phyloP scores from a whole-genome alignment of 148 eudicot genomes.

The Camellia sinensis region DNA sequence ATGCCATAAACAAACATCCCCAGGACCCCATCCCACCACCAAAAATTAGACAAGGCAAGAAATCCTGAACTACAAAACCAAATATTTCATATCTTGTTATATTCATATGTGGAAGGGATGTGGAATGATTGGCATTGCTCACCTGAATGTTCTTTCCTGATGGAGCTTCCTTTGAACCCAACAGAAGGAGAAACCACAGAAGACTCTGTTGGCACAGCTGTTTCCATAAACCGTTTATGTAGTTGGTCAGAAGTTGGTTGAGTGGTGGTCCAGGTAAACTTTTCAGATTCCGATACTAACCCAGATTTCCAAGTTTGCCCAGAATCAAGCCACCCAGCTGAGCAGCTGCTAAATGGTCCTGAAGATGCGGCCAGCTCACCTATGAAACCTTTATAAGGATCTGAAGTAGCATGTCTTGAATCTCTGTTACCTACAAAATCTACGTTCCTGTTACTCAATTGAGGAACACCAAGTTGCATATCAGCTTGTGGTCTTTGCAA shows the following conservation, averaged over 20 bases:
- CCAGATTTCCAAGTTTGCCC: conserved; percentile 12
- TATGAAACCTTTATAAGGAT: conserved; percentile 12
- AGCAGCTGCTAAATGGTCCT: conserved; percentile 17
- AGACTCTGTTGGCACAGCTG: conserved; percentile 7
- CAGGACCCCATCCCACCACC: background rate
- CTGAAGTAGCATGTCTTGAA: conserved; percentile 13
- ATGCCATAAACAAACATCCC: background rate
- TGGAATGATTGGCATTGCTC: conserved; percentile 3
- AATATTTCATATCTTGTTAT: background rate
- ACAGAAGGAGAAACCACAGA: conserved; percentile 5
- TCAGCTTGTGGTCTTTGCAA: conserved; percentile 20
- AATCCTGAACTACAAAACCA: background rate
- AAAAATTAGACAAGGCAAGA: background rate
- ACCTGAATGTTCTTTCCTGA: conserved; percentile 24
- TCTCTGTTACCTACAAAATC: background rate
- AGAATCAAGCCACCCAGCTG: conserved; percentile 14
- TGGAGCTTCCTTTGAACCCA: conserved; percentile 13
- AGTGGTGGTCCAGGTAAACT: background rate
- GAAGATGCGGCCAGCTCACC: conserved; percentile 13
- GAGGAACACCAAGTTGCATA: background rate
- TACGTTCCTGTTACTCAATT: conserved; percentile 3
- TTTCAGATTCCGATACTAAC: conserved; percentile 5
- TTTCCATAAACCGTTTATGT: conserved; percentile 6
- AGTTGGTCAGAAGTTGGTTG: conserved; percentile 13
- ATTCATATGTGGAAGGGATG: background rate